Percentiles rank a stretch among this genome's conserved stretches.
Evolutionary conservation across 768 basidiomycete genomes (phyloP).

Genomic region (Lentinula aciculospora): DNA sequence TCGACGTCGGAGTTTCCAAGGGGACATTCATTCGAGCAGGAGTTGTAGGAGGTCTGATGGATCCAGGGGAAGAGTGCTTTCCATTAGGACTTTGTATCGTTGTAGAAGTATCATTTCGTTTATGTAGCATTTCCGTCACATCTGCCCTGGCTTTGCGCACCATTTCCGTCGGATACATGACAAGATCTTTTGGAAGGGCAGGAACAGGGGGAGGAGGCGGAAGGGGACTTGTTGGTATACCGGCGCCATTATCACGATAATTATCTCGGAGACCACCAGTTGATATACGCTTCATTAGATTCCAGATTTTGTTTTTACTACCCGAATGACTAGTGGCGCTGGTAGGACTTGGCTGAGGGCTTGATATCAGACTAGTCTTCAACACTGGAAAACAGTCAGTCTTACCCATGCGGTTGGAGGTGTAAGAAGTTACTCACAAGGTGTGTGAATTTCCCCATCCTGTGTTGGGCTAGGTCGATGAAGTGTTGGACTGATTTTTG

Average conservation of each 20-base stretch:
- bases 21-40: not conserved
- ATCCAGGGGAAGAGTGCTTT: not conserved
- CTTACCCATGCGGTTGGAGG: not conserved
- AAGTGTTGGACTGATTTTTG: not conserved
- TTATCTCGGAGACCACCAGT: conserved; percentile 58
- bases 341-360: conserved; percentile 10
- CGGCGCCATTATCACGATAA: conserved; percentile 20
- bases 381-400: not conserved
- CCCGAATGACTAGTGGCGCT: conserved; percentile 11
- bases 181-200: conserved; percentile 43
- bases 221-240: conserved; percentile 10
- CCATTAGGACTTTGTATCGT: conserved; percentile 8
- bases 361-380: not conserved
- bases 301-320: conserved; percentile 52
- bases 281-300: conserved; percentile 66
- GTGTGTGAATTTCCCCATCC: not conserved
- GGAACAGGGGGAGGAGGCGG: conserved; percentile 51
- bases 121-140: not conserved
- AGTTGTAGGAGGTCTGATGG: not conserved
- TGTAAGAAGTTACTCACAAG: not conserved
- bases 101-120: conserved; percentile 9
- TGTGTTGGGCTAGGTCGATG: not conserved
- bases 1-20: not conserved
- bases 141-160: not conserved
- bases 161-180: not conserved